Conservation (phyloP, 78 protist species). For the Speleostelium caveatum region DNA sequence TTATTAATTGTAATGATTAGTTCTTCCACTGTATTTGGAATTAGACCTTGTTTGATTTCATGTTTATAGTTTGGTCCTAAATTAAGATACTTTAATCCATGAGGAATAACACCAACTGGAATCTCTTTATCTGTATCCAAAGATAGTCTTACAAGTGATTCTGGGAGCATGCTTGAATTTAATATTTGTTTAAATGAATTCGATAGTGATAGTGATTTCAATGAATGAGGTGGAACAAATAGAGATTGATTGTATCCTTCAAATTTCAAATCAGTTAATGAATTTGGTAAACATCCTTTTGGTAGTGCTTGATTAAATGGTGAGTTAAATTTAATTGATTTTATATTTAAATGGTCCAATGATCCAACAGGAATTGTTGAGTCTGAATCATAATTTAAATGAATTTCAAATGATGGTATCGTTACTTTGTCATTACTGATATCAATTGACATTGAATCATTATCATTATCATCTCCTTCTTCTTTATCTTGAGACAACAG, state of each 20-base stretch:
- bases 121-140: background rate
- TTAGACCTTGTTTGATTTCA: background rate
- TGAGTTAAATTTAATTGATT: background rate
- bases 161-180: background rate
- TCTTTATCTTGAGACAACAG: background rate
- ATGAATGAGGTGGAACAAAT: slow-evolving; percentile 1
- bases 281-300: background rate
- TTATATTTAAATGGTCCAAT: background rate
- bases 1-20: background rate
- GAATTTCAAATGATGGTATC: background rate
- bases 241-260: background rate
- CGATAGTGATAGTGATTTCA: background rate
- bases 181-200: background rate
- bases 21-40: background rate
- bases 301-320: background rate
- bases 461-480: background rate
- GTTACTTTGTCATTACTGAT: background rate
- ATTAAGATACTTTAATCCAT: background rate
- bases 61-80: background rate
- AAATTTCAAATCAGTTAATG: background rate
- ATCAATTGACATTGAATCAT: background rate
- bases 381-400: background rate
- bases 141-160: background rate
- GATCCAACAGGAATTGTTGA: background rate
- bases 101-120: background rate